These are phyloP conservation scores for Aspergillus ochraceus DNA, from an alignment of 2,329 filamentous ascomycete species.

Conservation along the genomic window DNA sequence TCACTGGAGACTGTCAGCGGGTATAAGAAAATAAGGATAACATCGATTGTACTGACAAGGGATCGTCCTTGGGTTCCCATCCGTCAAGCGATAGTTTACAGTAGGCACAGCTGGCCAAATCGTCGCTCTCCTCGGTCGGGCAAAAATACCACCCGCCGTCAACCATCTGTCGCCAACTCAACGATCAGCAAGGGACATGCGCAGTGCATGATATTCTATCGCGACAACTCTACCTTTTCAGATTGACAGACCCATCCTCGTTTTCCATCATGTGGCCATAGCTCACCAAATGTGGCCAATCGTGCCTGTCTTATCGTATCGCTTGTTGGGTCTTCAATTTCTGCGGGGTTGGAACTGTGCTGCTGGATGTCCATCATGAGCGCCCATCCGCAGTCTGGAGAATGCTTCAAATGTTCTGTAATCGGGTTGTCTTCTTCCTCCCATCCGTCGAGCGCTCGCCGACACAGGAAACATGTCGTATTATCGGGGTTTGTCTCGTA, in stretches of 20 bases:
- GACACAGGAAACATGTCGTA: conserved; percentile 83
- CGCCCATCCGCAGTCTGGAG: conserved; percentile 83
- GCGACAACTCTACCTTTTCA: conserved; percentile 65
- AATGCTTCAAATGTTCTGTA: conserved; percentile 81
- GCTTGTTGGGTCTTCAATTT: conserved; percentile 71
- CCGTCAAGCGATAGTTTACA: conserved; percentile 87
- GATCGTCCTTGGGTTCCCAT: conserved; percentile 92
- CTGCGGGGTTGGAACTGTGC: conserved; percentile 44
- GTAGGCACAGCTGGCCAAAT: conserved; percentile 89
- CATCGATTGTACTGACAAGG: conserved; percentile 61
- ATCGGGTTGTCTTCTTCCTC: conserved; percentile 82
- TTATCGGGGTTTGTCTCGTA: conserved; percentile 77
- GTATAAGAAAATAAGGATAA: conserved; percentile 8
- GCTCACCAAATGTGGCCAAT: conserved; percentile 75
- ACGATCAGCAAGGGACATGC: conserved; percentile 16
- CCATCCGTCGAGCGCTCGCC: conserved; percentile 85
- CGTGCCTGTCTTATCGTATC: conserved; percentile 73
- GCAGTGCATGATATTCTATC: conserved; percentile 1
- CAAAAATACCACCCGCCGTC: conserved; percentile 95
- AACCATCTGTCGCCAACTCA: conserved; percentile 61
- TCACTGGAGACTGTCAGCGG: conserved; percentile 55
- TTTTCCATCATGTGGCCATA: conserved; percentile 88
- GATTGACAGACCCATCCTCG: conserved; percentile 86
- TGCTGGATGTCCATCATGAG: conserved; percentile 64
- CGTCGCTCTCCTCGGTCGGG: conserved; percentile 76